A percentile compares a stretch with the other conserved stretches of the same genome.
These are phyloP conservation scores for Penicillium brasilianum DNA, from an alignment of 2,329 filamentous ascomycete species.

Conservation along the genomic window DNA sequence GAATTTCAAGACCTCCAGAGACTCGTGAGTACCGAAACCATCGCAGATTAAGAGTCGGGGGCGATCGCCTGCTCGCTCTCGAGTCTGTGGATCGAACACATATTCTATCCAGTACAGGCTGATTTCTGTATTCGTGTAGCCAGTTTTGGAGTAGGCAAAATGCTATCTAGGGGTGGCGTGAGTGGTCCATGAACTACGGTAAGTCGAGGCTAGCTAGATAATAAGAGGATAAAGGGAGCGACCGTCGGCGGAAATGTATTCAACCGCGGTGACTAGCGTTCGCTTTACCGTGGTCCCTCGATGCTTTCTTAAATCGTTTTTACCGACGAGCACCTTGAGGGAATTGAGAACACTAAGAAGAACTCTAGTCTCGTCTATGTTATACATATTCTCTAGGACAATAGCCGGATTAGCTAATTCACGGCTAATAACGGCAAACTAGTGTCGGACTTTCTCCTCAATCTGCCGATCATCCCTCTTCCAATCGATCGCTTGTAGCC, in stretches of 20 bases:
- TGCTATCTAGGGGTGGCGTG: slow-evolving; percentile 15
- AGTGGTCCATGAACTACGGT: slow-evolving; percentile 18
- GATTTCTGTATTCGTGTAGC: no score
- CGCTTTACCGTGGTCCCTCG: no score
- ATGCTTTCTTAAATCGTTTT: no score
- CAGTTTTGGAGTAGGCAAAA: slow-evolving; percentile 18
- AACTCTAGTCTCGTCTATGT: slow-evolving; percentile 46
- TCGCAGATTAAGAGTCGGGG: slow-evolving; percentile 20
- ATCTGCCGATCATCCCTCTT: slow-evolving; percentile 11
- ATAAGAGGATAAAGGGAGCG: no score
- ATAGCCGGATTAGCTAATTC: slow-evolving; percentile 32
- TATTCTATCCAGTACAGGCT: slow-evolving; percentile 18
- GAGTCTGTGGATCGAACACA: slow-evolving; percentile 19
- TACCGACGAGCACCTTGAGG: slow-evolving; percentile 35
- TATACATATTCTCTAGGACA: slow-evolving; percentile 40
- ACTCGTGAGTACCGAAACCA: slow-evolving; percentile 20
- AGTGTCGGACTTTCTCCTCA: background rate
- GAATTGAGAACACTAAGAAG: slow-evolving; percentile 32
- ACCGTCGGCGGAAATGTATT: no score
- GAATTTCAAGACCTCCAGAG: slow-evolving; percentile 18
- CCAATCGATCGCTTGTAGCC: slow-evolving; percentile 14
- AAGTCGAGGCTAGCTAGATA: background rate
- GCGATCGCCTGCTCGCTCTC: slow-evolving; percentile 15
- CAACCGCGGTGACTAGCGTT: no score
- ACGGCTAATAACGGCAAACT: slow-evolving; percentile 36